Base-by-base conservation (phyloP, 192 early-diverging fungal genomes). In the Funneliformis geosporum region DNA sequence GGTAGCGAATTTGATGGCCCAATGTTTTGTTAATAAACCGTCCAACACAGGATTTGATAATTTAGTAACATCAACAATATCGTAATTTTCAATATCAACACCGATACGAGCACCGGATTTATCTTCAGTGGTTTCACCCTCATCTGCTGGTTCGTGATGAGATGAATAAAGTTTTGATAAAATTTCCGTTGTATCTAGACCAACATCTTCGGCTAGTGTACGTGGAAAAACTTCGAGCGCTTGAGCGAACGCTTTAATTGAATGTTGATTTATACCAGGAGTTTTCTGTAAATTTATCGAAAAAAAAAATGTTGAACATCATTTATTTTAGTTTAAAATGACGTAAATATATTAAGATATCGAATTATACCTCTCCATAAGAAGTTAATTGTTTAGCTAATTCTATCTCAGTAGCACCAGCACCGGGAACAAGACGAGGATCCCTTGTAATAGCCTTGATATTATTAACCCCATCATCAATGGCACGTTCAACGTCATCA, bases 381-480 rank as follows among this genome's bases (percentile, higher is more conserved):
- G 86, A 85, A 67, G 91, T 88, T 70, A 99, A 88, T 60, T 89
- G 91, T 44, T 93, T 91, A 55, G 93, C 90, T 55, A 99, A 85
- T 84, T 97, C 97, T 90, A 97, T 97, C 80, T 99, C 97, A 44
- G 90, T 79, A 2, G 97, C 97, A 79, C 96, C 97, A 62, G 97
- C 97, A 81, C 97, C 97, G 61, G 97, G 86, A 73, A 99, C 88
- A 12, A 98, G 87, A 27, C 94, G 92, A 47, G 84, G 72, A 85
- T 98, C 95, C 83, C 93, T 94, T 50, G 92, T 91, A 75, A 95
- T 86, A 60, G 97, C 93, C 88, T 98, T 99, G 81, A 99, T 90
- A 33, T 95, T 92, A 83, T 98, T 99, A 81, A 99, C 95, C 82
- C 97, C 97, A 81, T 98, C 97, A 85, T 99, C 97, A 42, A 99